Conservation (phyloP, 371 early-diverging fungal species). For the Chytridium lagenaria region DNA sequence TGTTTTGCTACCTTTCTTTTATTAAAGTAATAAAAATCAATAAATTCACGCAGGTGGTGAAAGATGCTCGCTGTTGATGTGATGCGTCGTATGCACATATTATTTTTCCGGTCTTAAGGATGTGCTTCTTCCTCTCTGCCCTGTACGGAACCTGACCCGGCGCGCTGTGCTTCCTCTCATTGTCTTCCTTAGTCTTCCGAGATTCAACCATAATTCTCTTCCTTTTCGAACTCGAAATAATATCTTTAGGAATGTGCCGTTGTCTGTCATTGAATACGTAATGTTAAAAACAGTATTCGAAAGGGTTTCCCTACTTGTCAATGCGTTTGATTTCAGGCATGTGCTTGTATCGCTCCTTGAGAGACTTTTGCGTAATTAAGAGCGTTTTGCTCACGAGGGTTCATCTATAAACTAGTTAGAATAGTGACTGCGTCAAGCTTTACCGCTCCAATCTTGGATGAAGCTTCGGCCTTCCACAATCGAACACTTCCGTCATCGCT, state of each 20-base stretch:
- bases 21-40: too few species aligned
- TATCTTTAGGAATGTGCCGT: constrained; percentile 82
- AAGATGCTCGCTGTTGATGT: too few species aligned
- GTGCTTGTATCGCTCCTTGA: constrained; percentile 94
- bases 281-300: too few species aligned
- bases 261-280: too few species aligned
- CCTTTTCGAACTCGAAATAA: constrained; percentile 75
- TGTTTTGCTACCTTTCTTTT: neutral
- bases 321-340: constrained; percentile 93
- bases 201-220: constrained; percentile 84
- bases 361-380: constrained; percentile 81
- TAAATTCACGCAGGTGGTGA: too few species aligned
- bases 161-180: constrained; percentile 75
- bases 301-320: constrained; percentile 52
- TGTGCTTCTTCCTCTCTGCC: constrained; percentile 51
- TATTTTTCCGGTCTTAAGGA: neutral
- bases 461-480: constrained; percentile 96
- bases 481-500: constrained; percentile 98
- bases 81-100: too few species aligned
- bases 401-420: constrained; percentile 32
- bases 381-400: constrained; percentile 81
- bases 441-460: constrained; percentile 81
- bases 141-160: constrained; percentile 67
- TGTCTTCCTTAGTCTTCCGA: constrained; percentile 83
- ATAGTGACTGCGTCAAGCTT: neutral